Percentiles rank a stretch among this genome's conserved stretches.
phyloP scores from a whole-genome alignment of 116 monocot genomes.

The Iris pallida region DNA sequence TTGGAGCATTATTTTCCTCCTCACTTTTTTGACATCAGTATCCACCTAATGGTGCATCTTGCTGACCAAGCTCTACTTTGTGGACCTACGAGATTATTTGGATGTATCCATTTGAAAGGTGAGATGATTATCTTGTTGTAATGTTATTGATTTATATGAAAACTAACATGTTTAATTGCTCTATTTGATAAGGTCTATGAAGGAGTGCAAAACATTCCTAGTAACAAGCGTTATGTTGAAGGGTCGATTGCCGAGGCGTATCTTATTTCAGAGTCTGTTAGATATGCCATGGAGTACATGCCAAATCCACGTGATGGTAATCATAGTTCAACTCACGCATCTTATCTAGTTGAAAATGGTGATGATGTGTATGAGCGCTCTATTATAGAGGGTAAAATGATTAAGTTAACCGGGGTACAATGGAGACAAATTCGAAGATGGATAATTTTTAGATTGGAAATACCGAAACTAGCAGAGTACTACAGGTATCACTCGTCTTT shows the following conservation, averaged over 20 bases:
- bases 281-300: background rate
- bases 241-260: background rate
- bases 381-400: background rate
- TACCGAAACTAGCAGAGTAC: no score
- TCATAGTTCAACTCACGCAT: background rate
- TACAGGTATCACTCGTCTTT: no score
- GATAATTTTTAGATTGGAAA: no score
- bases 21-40: conserved; percentile 3
- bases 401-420: no score
- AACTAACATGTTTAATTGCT: background rate
- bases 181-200: background rate
- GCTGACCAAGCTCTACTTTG: background rate
- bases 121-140: background rate
- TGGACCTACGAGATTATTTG: background rate
- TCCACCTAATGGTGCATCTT: background rate
- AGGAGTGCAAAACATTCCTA: conserved; percentile 2
- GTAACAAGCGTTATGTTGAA: conserved; percentile 1
- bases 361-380: background rate
- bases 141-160: background rate
- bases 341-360: background rate
- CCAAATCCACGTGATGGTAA: background rate
- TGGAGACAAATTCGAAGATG: no score
- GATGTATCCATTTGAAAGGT: conserved; percentile 9
- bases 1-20: background rate
- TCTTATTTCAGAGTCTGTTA: background rate